A percentile compares a stretch with the other conserved stretches of the same genome.
These are phyloP conservation scores for Candida tibetensis DNA, from an alignment of 805 yeast species.

Conservation along the genomic window DNA sequence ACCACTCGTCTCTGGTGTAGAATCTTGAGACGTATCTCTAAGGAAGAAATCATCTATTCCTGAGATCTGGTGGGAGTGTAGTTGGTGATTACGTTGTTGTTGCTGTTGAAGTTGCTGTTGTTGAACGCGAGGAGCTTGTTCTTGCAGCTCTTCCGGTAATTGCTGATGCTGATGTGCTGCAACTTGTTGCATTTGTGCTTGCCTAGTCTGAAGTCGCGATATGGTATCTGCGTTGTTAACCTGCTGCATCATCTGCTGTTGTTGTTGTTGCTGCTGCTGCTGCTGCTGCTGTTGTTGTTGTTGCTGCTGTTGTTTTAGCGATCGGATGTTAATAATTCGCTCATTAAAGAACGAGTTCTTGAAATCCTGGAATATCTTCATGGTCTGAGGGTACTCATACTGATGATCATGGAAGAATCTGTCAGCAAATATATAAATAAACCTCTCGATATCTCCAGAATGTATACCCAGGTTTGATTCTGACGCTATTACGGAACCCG, in stretches of 20 bases:
- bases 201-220: constrained; percentile 1
- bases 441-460: constrained; percentile 35
- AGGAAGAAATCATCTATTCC: constrained; percentile 14
- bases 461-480: constrained; percentile 8
- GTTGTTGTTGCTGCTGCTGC: constrained; percentile 5
- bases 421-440: constrained; percentile 41
- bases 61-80: constrained; percentile 5
- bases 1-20: not conserved
- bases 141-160: not conserved
- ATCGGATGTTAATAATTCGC: constrained; percentile 30
- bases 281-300: constrained; percentile 4
- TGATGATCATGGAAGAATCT: constrained; percentile 39
- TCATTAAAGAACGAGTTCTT: constrained; percentile 41
- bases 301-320: constrained; percentile 8
- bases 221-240: not conserved
- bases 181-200: constrained; percentile 6
- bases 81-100: constrained; percentile 5
- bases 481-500: not conserved
- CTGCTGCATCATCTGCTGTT: constrained; percentile 1
- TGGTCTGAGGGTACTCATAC: constrained; percentile 43
- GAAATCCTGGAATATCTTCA: constrained; percentile 42
- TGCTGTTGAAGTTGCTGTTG: constrained; percentile 5
- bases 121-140: constrained; percentile 3
- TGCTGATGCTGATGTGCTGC: constrained; percentile 7
- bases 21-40: not conserved